Conservation (phyloP, 108 stramenopile genomes). For the Craspedostauros australis region DNA sequence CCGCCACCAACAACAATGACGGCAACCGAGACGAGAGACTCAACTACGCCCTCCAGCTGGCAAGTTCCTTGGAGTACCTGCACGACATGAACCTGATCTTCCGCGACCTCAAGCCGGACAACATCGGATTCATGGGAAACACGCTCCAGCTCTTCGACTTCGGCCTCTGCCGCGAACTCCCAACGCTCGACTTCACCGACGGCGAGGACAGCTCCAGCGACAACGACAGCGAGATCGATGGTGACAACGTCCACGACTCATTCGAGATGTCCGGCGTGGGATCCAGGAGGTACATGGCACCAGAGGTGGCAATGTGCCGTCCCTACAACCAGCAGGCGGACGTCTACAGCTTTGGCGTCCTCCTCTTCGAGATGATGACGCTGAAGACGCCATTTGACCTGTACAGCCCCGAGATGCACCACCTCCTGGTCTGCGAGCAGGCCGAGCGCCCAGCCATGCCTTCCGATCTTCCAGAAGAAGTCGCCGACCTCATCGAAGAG, state of each 20-base stretch:
- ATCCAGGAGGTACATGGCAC: slow-evolving; percentile 30
- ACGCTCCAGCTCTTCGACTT: slow-evolving; percentile 28
- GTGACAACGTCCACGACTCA: not conserved
- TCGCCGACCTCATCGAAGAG: slow-evolving; percentile 10
- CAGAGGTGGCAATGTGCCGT: slow-evolving; percentile 19
- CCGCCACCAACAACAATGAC: not conserved
- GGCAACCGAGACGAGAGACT: slow-evolving; percentile 3
- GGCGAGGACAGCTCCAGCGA: not conserved
- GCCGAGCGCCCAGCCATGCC: slow-evolving; percentile 17
- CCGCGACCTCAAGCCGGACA: slow-evolving; percentile 28
- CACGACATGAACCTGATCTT: slow-evolving; percentile 15
- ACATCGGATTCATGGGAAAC: slow-evolving; percentile 25
- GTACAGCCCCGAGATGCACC: slow-evolving; percentile 15
- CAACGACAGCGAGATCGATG: not conserved
- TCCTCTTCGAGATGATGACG: slow-evolving; percentile 26
- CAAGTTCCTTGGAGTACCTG: slow-evolving; percentile 25
- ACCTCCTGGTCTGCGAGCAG: slow-evolving; percentile 15
- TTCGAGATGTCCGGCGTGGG: slow-evolving; percentile 19
- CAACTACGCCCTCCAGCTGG: slow-evolving; percentile 10
- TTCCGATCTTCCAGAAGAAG: slow-evolving; percentile 1
- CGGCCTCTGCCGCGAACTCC: slow-evolving; percentile 19
- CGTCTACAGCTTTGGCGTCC: slow-evolving; percentile 50
- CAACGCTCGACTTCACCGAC: not conserved
- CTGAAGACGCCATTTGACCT: slow-evolving; percentile 17
- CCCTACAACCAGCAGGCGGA: slow-evolving; percentile 49